phyloP scores from a whole-genome alignment of 1,139 yeast species.

The Pichia sp. region DNA sequence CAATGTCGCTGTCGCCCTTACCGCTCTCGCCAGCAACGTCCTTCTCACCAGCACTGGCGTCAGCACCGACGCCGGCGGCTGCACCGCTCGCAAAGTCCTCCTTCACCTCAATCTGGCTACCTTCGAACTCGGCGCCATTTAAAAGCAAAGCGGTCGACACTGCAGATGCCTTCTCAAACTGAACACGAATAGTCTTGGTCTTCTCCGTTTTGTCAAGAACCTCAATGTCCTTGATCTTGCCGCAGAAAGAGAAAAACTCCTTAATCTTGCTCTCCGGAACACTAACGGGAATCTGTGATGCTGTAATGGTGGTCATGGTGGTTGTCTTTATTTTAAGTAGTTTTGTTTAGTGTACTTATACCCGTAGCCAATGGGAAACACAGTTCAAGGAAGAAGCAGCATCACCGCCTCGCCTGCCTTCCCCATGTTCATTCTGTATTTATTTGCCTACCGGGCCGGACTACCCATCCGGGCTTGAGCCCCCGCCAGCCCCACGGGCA shows the following conservation, averaged over 20 bases:
- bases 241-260: conserved; percentile 76
- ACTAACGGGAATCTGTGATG: conserved; percentile 54
- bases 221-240: conserved; percentile 51
- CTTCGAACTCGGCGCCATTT: conserved; percentile 71
- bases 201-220: conserved; percentile 33
- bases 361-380: too few relatives aligned
- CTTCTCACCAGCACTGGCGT: conserved; percentile 8
- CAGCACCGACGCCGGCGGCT: background rate
- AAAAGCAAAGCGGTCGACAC: conserved; percentile 68
- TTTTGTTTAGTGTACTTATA: too few relatives aligned
- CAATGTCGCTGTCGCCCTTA: conserved; percentile 39
- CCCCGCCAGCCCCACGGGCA: background rate
- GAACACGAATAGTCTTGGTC: conserved; percentile 44
- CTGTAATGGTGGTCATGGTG: conserved; percentile 41
- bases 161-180: conserved; percentile 58
- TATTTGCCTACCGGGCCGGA: background rate
- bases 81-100: background rate
- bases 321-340: too few relatives aligned
- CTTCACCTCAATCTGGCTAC: conserved; percentile 29
- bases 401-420: background rate
- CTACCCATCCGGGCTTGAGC: background rate
- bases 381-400: background rate
- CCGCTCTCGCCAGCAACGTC: conserved; percentile 27
- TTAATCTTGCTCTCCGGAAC: conserved; percentile 53
- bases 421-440: background rate